Base-by-base conservation (phyloP, 2,329 filamentous ascomycete species). In the Colletotrichum falcatum region DNA sequence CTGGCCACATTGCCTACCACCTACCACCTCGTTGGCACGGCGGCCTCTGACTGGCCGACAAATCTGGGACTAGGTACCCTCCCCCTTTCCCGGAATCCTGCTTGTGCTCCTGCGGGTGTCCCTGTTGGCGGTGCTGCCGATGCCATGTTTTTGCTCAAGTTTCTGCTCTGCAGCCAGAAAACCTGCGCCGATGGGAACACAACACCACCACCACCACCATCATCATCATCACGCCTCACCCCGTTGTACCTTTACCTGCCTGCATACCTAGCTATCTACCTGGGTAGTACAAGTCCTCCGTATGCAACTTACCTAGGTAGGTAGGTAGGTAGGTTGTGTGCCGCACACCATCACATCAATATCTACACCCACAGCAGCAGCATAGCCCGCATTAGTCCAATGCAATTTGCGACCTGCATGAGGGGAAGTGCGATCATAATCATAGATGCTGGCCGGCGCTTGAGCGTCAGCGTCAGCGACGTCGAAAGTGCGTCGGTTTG, bases 121-220 rank as follows among this genome's bases (percentile, higher is more conserved):
- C 61, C 51, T 66, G 66, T 37, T 33, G 28, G 3, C 20, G 14
- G 20, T 48, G 20, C 46, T 61, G 62, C 54, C 61, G 39, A 33
- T 70, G 56, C 48, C 63, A 61, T 62, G 67, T 61, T 61, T 61
- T 58, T 35, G 66, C 63, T 51, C 30, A 28, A 51, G 30, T 42
- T 66, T 61, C 66, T 61, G 56, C 63, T n/a, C 61, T 33, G 4
- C 33, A 35, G 49, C 58, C 48, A 59, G 35, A 48, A 49, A 39
- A 35, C 62, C 56, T 66, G 55, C 30, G 30, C 30, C 30, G n/a
- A 30, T 54, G 51, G 18, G 28, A 54, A 33, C 30, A 54, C 26
- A 54, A 33, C 30, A 54, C 51, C 30, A n/a, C 51, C 51, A n/a
- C n/a, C 51, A 53, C 28, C n/a, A n/a, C 14, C 49, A 14, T 33